Percentiles rank a stretch among this genome's conserved stretches.
Evolutionary conservation across 345 rosid species (phyloP).

Genomic region (Salix viminalis): DNA sequence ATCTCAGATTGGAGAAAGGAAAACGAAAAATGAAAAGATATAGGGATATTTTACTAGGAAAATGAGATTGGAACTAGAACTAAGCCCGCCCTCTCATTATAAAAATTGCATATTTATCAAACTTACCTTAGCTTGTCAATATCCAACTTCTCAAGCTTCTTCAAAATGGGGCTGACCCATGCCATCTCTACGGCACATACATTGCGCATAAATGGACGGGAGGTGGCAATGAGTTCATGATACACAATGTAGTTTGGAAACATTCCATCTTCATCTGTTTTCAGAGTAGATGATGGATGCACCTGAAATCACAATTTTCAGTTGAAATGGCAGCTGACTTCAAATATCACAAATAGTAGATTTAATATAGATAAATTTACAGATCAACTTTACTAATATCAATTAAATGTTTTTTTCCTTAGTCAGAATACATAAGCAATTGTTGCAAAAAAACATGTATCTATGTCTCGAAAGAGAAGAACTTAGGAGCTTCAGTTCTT

Average conservation of each 20-base stretch:
- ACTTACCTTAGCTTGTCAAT: constrained; percentile 70
- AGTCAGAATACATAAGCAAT: not conserved
- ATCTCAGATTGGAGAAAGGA: constrained; percentile 3
- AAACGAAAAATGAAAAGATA: no score
- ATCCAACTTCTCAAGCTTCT: constrained; percentile 64
- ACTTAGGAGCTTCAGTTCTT: not conserved
- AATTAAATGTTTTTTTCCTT: not conserved
- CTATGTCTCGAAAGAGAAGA: not conserved
- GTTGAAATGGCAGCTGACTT: not conserved
- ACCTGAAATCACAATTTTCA: constrained; percentile 39
- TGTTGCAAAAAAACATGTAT: not conserved
- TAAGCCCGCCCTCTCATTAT: no score
- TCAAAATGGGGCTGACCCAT: constrained; percentile 66
- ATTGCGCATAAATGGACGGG: constrained; percentile 80
- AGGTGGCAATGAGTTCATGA: constrained; percentile 78
- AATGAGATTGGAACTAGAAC: no score
- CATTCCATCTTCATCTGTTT: constrained; percentile 66
- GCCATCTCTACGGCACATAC: constrained; percentile 62
- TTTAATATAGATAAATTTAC: not conserved
- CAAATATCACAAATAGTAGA: not conserved
- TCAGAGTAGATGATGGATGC: constrained; percentile 76
- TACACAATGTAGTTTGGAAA: constrained; percentile 67
- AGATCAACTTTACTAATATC: not conserved
- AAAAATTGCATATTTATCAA: not conserved
- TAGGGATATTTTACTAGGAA: no score